phyloP scores from a whole-genome alignment of 2,329 filamentous ascomycete species.

The Fusarium hainanense region DNA sequence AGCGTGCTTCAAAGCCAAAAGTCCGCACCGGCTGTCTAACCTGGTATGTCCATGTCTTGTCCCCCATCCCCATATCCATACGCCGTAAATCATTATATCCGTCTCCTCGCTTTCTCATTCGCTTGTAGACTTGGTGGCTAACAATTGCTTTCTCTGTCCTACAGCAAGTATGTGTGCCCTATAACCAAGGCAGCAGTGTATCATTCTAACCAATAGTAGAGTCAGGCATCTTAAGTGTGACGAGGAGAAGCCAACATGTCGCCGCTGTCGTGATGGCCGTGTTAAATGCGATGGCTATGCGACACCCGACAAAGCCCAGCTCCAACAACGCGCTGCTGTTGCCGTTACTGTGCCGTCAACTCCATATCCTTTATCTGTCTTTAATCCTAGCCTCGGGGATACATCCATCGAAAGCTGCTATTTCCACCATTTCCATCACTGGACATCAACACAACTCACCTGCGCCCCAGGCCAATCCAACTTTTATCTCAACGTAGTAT shows the following conservation, averaged over 20 bases:
- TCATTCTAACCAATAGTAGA: conserved; percentile 14
- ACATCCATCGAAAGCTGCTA: conserved; percentile 27
- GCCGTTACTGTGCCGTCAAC: neutral
- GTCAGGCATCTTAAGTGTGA: conserved; percentile 45
- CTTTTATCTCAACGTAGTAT: conserved; percentile 24
- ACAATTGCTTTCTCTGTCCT: neutral
- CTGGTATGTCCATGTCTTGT: conserved; percentile 20
- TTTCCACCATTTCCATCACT: conserved; percentile 37
- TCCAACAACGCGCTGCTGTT: neutral
- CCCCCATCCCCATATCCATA: neutral
- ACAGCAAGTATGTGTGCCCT: conserved; percentile 5
- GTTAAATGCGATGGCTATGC: conserved; percentile 42
- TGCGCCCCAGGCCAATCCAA: conserved; percentile 19
- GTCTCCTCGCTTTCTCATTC: neutral
- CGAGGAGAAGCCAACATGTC: conserved; percentile 42
- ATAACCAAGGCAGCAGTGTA: neutral
- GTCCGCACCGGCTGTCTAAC: conserved; percentile 39
- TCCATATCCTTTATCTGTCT: conserved; percentile 1
- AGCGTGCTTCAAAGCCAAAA: conserved; percentile 31
- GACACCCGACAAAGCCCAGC: conserved; percentile 3
- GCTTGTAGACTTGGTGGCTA: conserved; percentile 1
- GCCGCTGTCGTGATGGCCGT: conserved; percentile 26
- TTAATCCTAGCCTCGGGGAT: conserved; percentile 10
- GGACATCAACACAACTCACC: conserved; percentile 33
- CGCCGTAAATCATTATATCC: neutral